Base-by-base conservation (phyloP, 1,284 basidiomycete species). In the Porphyrellus sp. region DNA sequence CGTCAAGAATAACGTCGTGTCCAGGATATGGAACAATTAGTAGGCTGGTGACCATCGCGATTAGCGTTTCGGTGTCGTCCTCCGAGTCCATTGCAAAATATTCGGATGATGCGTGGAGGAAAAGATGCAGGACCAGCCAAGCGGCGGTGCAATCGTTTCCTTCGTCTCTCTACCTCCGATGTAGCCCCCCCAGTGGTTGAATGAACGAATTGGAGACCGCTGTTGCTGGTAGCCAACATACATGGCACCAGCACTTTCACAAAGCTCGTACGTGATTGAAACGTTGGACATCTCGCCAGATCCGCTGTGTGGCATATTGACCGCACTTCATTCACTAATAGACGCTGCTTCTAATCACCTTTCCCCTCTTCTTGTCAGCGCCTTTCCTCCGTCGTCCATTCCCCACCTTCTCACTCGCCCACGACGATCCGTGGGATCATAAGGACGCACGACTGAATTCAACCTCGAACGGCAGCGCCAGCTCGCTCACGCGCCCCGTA, bases 21-120 rank as follows among this genome's bases (percentile, higher is more conserved):
- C 73, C 68, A 8, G 71, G 68, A 18, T 52, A 47, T 42, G 70
- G 63, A 27, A 65, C 61, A 13, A 74, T 68, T 8, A 89, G 64
- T 7, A 87, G 71, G 63, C 86, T 90, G 20, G 74, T 71, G 18
- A 89, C 78, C 49, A 88, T 72, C 12, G 80, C 86, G 44, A 91
- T 73, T 34, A 89, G 73, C 2, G 73, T 80, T 24, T 91, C 88
- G 0, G 85, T 91, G 67, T 90, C 87, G 24, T 48, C 39, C 34
- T 59, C 60, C n/a, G n/a, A n/a, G n/a, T 48, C 54, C 68, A 69
- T 72, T 47, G 51, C 33, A 35, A 21, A 28, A 2, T 46, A 15
- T 4, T 38, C 20, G 31, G 30, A 23, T 16, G 24, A 30, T 24
- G 44, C 4, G 37, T 27, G 35, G 41, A 13, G 28, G 23, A 16